Evolutionary conservation across 1,284 basidiomycete species (phyloP).

Genomic region (Rhodofomes roseus): DNA sequence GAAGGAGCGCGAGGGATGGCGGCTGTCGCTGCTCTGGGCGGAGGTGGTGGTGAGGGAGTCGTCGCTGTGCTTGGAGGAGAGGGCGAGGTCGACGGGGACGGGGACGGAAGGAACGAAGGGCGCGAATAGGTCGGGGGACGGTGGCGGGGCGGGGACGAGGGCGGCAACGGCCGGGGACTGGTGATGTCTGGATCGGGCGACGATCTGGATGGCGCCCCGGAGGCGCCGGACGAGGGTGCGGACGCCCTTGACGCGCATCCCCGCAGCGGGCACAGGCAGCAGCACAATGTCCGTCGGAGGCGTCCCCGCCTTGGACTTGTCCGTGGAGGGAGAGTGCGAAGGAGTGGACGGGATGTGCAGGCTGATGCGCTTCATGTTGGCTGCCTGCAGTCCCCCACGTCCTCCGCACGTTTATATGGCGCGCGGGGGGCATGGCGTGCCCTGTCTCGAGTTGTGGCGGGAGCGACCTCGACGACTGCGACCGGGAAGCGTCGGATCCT

Average conservation of each 20-base stretch:
- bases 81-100: constrained; percentile 2
- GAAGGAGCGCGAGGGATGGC: not conserved
- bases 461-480: constrained; percentile 4
- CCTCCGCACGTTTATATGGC: constrained; percentile 1
- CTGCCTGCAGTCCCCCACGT: not conserved
- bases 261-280: not conserved
- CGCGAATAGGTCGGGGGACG: not conserved
- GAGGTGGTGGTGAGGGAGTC: constrained; percentile 1
- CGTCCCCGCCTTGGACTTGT: not conserved
- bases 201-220: constrained; percentile 5
- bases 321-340: not conserved
- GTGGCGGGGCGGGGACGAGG: not conserved
- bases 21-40: not conserved
- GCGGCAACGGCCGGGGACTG: constrained; percentile 5
- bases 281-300: not conserved
- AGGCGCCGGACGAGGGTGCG: constrained; percentile 6
- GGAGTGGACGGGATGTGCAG: constrained; percentile 2
- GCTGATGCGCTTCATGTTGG: not conserved
- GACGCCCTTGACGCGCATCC: constrained; percentile 7
- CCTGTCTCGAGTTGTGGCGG: constrained; percentile 2
- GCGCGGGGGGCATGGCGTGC: not conserved
- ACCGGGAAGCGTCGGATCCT: not conserved
- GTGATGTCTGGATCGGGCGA: constrained; percentile 3
- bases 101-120: not conserved
- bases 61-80: constrained; percentile 1